Evolutionary conservation across 75 land plant genomes (phyloP).

Genomic region (Cunninghamia lanceolata): DNA sequence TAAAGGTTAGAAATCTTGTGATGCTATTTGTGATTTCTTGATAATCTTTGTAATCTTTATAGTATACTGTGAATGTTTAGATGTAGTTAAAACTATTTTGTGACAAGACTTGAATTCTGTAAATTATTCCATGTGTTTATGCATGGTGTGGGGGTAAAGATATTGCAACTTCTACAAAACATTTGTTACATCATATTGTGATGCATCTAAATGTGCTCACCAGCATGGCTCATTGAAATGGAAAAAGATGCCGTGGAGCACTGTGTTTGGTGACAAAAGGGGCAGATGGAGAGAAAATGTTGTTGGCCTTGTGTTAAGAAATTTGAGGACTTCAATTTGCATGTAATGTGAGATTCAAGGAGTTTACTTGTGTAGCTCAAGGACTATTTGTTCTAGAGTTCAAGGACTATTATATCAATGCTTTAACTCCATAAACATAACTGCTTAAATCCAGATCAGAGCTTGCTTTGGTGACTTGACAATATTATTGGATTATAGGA

Average conservation of each 20-base stretch:
- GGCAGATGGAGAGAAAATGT: not conserved
- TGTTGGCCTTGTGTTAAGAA: not conserved
- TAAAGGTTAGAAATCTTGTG: slow-evolving; percentile 33
- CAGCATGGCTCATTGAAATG: not conserved
- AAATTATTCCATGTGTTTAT: no score
- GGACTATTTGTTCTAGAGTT: no score
- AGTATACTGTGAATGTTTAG: not conserved
- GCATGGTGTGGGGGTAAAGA: not conserved
- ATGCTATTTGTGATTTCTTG: not conserved
- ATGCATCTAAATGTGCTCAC: not conserved
- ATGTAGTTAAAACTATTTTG: not conserved
- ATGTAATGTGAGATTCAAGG: no score
- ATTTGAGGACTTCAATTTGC: no score
- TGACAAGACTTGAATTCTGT: not conserved
- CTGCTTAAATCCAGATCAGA: no score
- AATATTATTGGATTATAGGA: no score
- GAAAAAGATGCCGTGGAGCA: not conserved
- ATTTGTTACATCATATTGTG: not conserved
- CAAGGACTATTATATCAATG: no score
- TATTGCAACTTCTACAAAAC: not conserved
- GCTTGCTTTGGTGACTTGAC: no score
- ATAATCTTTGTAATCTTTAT: not conserved
- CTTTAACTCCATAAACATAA: no score
- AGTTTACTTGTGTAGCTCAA: no score
- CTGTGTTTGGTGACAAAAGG: not conserved